Evolutionary conservation across 1,284 basidiomycete genomes (phyloP).

Genomic region (Ustilago vetiveriae): DNA sequence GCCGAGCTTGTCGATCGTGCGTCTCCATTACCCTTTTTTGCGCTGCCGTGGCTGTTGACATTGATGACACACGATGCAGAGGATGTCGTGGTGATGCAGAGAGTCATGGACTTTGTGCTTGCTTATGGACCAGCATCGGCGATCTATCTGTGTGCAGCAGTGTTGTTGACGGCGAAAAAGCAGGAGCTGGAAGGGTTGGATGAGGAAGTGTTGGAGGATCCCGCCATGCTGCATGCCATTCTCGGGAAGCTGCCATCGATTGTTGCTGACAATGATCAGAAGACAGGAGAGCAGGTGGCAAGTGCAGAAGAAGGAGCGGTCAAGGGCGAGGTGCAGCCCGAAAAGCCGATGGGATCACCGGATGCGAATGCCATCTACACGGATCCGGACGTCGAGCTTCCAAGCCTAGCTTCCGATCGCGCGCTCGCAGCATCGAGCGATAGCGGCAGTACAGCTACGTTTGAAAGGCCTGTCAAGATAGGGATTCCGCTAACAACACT

Average conservation of each 20-base stretch:
- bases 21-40: slow-evolving; percentile 82
- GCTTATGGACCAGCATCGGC: slow-evolving; percentile 80
- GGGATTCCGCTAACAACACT: slow-evolving; percentile 14
- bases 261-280: neutral
- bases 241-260: slow-evolving; percentile 35
- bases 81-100: slow-evolving; percentile 74
- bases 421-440: slow-evolving; percentile 5
- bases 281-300: neutral
- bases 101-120: slow-evolving; percentile 86
- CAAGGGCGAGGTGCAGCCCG: neutral
- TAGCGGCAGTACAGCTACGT: neutral
- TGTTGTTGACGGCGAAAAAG: slow-evolving; percentile 64
- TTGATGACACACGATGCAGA: slow-evolving; percentile 88
- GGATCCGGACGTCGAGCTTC: slow-evolving; percentile 46
- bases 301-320: neutral
- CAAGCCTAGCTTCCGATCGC: slow-evolving; percentile 29
- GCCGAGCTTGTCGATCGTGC: slow-evolving; percentile 75
- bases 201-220: slow-evolving; percentile 34
- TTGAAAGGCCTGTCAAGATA: neutral
- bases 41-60: slow-evolving; percentile 87
- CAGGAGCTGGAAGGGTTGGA: slow-evolving; percentile 23
- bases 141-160: slow-evolving; percentile 81
- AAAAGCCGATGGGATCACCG: neutral
- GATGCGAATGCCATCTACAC: slow-evolving; percentile 17
- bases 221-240: slow-evolving; percentile 48